Base-by-base conservation (phyloP, 805 yeast genomes). In the Yarrowia sp. region DNA sequence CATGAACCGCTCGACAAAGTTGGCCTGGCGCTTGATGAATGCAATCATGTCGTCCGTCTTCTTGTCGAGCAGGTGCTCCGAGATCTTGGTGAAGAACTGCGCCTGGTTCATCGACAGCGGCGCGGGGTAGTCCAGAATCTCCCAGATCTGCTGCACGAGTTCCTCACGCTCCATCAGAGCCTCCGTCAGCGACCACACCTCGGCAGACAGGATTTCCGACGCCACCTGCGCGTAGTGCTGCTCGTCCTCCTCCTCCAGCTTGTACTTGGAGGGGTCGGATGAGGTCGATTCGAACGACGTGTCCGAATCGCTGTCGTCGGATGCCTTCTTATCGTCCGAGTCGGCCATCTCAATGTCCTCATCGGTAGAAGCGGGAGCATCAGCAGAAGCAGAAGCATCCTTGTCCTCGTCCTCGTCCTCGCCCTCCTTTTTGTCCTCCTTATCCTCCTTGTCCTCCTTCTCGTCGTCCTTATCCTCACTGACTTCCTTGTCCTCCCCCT, bases 181-280 rank as follows among this genome's bases (percentile, higher is more conserved):
- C 73, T 93, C 97, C 1, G 97, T 90, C 46, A 95, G 82, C 2
- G 96, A 89, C 97, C 98, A 94, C 9, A 92, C 93, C 75, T 94
- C 98, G 4, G 95, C 91, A 49, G 94, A 86, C 59, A 95, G 81
- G 52, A 95, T 89, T 76, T 95, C 98, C 1, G 97, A 91, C 7
- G 97, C 92, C 73, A 89, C 83, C 69, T 87, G 88, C 1, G 92
- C 78, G 64, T 41, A 70, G 71, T 45, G 70, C 70, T 56, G 70
- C 69, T 70, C 63, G 53, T 70, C 68, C 68, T 76, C 77, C 69
- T 81, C 73, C 72, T 35, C 73, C 72, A 43, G 71, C 61, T 46
- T 73, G 74, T 49, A 73, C 74, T 16, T 72, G 73, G 63, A 56
- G 14, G 63, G 65, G 52, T 59, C 65, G 42, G 73, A 73, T 35